Percentiles rank a stretch among this genome's conserved stretches.
Conservation (phyloP, 2,329 filamentous ascomycete genomes). For the Ophiocordyceps unilateralis region DNA sequence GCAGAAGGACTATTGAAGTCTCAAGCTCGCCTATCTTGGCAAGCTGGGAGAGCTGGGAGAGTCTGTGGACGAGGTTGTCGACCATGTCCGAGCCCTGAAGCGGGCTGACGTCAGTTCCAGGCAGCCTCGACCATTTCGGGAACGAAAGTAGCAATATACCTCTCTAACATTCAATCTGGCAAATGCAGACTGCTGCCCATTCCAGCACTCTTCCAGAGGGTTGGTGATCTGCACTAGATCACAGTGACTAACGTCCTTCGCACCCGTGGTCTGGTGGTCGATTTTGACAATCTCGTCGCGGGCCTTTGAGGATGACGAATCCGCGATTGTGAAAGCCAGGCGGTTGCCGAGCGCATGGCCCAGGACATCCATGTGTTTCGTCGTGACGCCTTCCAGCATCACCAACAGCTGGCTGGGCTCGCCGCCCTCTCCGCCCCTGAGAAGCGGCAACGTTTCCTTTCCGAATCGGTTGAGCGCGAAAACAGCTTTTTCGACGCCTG, state of each 20-base stretch:
- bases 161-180: conserved; percentile 25
- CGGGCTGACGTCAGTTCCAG: conserved; percentile 7
- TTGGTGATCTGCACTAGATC: conserved; percentile 21
- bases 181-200: conserved; percentile 19
- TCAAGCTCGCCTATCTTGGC: conserved; percentile 34
- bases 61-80: conserved; percentile 22
- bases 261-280: conserved; percentile 22
- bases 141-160: conserved; percentile 13
- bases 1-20: conserved; percentile 37
- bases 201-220: conserved; percentile 29
- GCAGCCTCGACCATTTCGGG: neutral
- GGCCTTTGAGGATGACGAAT: conserved; percentile 24
- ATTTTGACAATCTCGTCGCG: conserved; percentile 24
- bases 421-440: conserved; percentile 18
- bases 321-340: conserved; percentile 31
- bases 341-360: conserved; percentile 16
- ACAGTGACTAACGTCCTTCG: conserved; percentile 19
- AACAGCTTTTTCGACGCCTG: conserved; percentile 29
- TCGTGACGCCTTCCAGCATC: conserved; percentile 37
- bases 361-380: conserved; percentile 26
- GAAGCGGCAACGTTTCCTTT: conserved; percentile 30
- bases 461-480: conserved; percentile 43
- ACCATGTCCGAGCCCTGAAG: conserved; percentile 23
- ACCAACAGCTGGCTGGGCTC: conserved; percentile 38
- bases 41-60: conserved; percentile 26